These are phyloP conservation scores for Daldinia decipiens DNA, from an alignment of 495 filamentous ascomycete species.

Conservation along the genomic window DNA sequence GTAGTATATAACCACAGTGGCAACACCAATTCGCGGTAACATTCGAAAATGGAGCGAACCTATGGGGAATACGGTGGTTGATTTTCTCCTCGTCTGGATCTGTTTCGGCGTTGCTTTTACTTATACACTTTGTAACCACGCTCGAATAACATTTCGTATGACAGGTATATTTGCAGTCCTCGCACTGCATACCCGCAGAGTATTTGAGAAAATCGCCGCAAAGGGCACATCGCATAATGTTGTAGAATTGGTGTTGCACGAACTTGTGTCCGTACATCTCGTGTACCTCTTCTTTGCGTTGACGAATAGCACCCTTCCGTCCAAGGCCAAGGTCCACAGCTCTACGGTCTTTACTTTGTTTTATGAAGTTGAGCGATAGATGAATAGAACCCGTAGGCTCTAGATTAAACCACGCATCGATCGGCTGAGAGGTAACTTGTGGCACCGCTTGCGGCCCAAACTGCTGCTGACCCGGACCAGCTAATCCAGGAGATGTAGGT, in stretches of 20 bases:
- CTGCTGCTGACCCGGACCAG: slow-evolving; percentile 28
- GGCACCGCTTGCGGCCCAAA: slow-evolving; percentile 44
- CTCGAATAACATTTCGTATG: slow-evolving; percentile 95
- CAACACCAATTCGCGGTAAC: slow-evolving; percentile 99
- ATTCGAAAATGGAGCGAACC: slow-evolving; percentile 93
- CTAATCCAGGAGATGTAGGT: slow-evolving; percentile 46
- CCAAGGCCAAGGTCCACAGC: slow-evolving; percentile 88
- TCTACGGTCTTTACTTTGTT: slow-evolving; percentile 63
- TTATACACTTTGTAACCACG: slow-evolving; percentile 99
- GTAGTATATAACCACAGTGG: slow-evolving; percentile 98
- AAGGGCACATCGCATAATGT: slow-evolving; percentile 99
- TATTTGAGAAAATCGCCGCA: slow-evolving; percentile 99
- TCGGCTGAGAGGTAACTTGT: slow-evolving; percentile 69
- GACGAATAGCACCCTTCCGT: slow-evolving; percentile 94
- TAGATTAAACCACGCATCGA: slow-evolving; percentile 96
- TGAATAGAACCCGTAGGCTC: slow-evolving; percentile 90
- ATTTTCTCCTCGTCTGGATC: slow-evolving; percentile 99
- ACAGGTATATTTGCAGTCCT: slow-evolving; percentile 99
- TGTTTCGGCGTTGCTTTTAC: slow-evolving; percentile 96
- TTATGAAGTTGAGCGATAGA: slow-evolving; percentile 84
- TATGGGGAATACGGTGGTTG: slow-evolving; percentile 98
- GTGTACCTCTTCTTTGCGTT: slow-evolving; percentile 95
- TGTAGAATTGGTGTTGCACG: slow-evolving; percentile 97
- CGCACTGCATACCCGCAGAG: slow-evolving; percentile 97
- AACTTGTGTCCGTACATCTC: slow-evolving; percentile 99